These are phyloP conservation scores for Sphagnum tenellum DNA, from an alignment of 225 moss, liverwort and hornwort genomes.

Conservation along the genomic window DNA sequence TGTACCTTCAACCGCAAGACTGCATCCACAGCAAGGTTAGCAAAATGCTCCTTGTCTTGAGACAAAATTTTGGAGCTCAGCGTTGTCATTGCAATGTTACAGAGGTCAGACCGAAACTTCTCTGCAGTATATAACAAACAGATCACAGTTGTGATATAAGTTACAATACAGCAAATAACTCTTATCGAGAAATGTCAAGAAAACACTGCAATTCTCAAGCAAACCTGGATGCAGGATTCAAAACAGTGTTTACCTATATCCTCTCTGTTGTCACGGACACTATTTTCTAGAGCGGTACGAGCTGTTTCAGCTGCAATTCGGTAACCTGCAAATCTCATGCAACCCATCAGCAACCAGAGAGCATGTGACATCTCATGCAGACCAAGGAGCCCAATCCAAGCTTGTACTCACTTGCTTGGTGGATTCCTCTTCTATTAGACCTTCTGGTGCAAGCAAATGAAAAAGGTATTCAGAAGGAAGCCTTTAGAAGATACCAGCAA, in stretches of 20 bases:
- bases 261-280: slow-evolving; percentile 70
- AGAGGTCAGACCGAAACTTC: slow-evolving; percentile 74
- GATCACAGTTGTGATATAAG: too few relatives aligned
- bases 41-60: slow-evolving; percentile 90
- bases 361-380: too few relatives aligned
- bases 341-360: neutral
- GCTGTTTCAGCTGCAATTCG: slow-evolving; percentile 92
- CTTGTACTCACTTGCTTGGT: too few relatives aligned
- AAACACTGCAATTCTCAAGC: neutral
- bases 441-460: too few relatives aligned
- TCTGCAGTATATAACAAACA: slow-evolving; percentile 26
- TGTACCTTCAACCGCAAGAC: slow-evolving; percentile 80
- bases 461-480: too few relatives aligned
- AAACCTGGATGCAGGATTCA: neutral
- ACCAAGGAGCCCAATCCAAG: neutral
- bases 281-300: slow-evolving; percentile 57
- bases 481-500: slow-evolving; percentile 41
- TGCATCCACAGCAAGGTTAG: slow-evolving; percentile 88
- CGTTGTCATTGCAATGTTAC: slow-evolving; percentile 96
- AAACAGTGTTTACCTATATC: slow-evolving; percentile 40
- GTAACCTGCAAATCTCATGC: slow-evolving; percentile 47
- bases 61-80: slow-evolving; percentile 96
- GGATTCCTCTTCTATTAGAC: too few relatives aligned
- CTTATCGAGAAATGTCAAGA: too few relatives aligned
- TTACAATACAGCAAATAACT: too few relatives aligned